Conservation (phyloP, 2,329 filamentous ascomycete species). For the Lachnellula willkommii region DNA sequence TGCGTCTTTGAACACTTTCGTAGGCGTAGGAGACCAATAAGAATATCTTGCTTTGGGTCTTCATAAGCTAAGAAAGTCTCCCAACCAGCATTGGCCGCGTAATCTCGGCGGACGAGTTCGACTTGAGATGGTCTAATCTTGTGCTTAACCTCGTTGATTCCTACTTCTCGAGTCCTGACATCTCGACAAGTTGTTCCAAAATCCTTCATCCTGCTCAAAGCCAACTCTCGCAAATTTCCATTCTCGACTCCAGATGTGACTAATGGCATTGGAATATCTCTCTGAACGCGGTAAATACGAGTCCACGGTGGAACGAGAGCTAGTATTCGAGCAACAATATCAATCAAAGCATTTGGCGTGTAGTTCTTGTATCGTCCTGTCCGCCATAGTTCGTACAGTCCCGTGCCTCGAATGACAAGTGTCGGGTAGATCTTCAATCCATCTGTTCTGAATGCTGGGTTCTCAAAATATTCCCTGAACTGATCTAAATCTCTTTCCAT, state of each 20-base stretch:
- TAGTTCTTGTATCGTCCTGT: constrained; percentile 98
- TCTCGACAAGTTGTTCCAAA: constrained; percentile 97
- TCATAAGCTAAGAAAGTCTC: constrained; percentile 98
- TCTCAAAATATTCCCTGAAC: constrained; percentile 97
- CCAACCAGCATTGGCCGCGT: constrained; percentile 93
- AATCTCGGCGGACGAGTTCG: constrained; percentile 89
- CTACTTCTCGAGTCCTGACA: constrained; percentile 91
- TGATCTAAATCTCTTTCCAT: constrained; percentile 98
- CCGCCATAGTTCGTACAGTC: constrained; percentile 94
- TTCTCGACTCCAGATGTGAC: constrained; percentile 99
- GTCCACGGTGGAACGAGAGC: constrained; percentile 96
- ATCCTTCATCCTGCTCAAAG: constrained; percentile 96
- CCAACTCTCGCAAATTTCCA: constrained; percentile 88
- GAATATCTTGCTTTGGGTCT: constrained; percentile 95
- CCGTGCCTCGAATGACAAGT: constrained; percentile 91
- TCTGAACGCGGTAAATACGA: constrained; percentile 94
- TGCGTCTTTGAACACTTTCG: constrained; percentile 88
- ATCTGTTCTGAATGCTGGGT: constrained; percentile 90
- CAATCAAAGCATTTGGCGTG: constrained; percentile 92
- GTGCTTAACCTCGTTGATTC: constrained; percentile 98
- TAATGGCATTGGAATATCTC: constrained; percentile 98
- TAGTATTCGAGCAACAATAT: constrained; percentile 92
- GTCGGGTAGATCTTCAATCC: constrained; percentile 98
- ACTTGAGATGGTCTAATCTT: constrained; percentile 96
- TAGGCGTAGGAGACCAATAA: constrained; percentile 83